A percentile compares a stretch with the other conserved stretches of the same genome.
Evolutionary conservation across 2,329 filamentous ascomycete species (phyloP).

Genomic region (Penicillium sp.): DNA sequence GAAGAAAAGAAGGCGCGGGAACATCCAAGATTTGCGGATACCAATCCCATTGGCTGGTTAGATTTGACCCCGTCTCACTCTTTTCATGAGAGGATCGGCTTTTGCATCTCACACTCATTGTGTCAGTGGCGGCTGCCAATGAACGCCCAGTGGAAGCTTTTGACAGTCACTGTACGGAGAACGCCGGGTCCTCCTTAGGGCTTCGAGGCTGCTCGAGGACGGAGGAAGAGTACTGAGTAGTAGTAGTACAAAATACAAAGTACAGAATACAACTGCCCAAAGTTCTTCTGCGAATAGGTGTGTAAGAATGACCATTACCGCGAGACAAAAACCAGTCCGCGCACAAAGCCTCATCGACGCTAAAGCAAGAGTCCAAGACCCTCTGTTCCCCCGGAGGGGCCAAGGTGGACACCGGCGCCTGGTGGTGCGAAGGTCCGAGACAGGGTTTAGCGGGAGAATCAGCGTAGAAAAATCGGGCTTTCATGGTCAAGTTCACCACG

Average conservation of each 20-base stretch:
- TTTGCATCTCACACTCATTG: constrained; percentile 7
- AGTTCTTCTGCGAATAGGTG: not conserved
- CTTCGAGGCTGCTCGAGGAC: not conserved
- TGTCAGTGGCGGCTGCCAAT: constrained; percentile 21
- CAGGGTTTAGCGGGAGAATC: constrained; percentile 19
- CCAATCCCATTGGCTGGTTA: not conserved
- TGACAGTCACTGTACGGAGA: not conserved
- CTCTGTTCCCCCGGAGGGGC: not conserved
- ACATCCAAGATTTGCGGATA: not conserved
- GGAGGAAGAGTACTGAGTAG: not conserved
- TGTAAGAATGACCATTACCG: constrained; percentile 10
- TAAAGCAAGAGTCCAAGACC: constrained; percentile 19
- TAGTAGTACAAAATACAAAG: not conserved
- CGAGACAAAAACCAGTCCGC: constrained; percentile 18
- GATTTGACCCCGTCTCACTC: not conserved
- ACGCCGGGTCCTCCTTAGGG: not conserved
- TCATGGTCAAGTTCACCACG: not conserved
- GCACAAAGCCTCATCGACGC: constrained; percentile 15
- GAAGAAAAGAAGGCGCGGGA: not conserved
- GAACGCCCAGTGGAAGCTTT: constrained; percentile 4
- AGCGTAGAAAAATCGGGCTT: not conserved
- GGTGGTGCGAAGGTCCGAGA: constrained; percentile 24
- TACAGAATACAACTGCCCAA: not conserved
- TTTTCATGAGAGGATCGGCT: not conserved
- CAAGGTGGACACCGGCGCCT: constrained; percentile 7